Evolutionary conservation across 2,329 filamentous ascomycete species (phyloP).

Genomic region (Domatiomyces catenatus): DNA sequence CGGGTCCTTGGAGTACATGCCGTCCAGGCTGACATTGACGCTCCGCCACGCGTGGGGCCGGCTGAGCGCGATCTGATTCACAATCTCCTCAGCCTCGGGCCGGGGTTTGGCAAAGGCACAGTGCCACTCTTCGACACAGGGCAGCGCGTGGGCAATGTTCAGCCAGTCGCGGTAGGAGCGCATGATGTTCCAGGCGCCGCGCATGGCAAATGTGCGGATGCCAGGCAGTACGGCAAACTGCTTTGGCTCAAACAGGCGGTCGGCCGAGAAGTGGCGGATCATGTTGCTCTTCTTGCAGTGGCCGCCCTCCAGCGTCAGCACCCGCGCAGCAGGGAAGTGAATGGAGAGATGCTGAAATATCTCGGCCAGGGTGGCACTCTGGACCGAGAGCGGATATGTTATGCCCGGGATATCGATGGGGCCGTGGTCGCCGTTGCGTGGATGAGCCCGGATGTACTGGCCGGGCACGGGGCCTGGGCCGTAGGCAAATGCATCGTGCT

Average conservation of each 20-base stretch:
- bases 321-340: conserved; percentile 45
- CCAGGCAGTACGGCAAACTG: conserved; percentile 29
- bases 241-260: conserved; percentile 18
- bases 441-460: conserved; percentile 7
- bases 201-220: conserved; percentile 53
- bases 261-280: conserved; percentile 38
- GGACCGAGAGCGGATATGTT: conserved; percentile 41
- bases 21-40: conserved; percentile 54
- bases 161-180: conserved; percentile 48
- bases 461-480: not conserved
- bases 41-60: conserved; percentile 45
- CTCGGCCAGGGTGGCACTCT: conserved; percentile 56
- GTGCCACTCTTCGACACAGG: conserved; percentile 44
- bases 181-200: conserved; percentile 65
- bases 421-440: conserved; percentile 7
- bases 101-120: conserved; percentile 52
- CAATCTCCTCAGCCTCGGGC: conserved; percentile 55
- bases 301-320: conserved; percentile 61
- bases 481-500: not conserved
- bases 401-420: conserved; percentile 31
- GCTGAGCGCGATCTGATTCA: conserved; percentile 46
- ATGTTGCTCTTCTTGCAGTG: conserved; percentile 60
- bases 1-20: conserved; percentile 51
- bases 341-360: conserved; percentile 49
- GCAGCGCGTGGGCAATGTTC: conserved; percentile 46